These are phyloP conservation scores for Boletus insuetus DNA, from an alignment of 768 basidiomycete genomes.

Conservation along the genomic window DNA sequence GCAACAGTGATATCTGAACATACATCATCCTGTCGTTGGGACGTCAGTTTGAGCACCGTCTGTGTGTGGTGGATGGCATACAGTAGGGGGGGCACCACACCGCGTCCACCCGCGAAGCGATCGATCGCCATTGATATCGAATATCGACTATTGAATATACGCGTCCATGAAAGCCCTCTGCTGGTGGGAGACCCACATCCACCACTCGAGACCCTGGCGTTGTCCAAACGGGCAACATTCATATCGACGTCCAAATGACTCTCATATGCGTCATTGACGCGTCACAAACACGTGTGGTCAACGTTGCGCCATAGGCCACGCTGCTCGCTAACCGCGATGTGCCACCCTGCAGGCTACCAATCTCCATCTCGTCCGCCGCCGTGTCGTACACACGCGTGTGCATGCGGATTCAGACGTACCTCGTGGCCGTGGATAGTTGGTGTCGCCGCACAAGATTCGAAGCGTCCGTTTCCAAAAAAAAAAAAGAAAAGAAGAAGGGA, in stretches of 20 bases:
- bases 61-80: neutral
- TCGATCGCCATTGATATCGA: neutral
- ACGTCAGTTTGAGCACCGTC: neutral
- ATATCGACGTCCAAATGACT: neutral
- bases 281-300: conserved; percentile 19
- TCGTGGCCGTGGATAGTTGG: too few species aligned
- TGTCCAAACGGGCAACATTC: neutral
- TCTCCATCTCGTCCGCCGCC: neutral
- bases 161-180: neutral
- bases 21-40: too few species aligned
- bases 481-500: neutral
- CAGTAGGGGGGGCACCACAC: too few species aligned
- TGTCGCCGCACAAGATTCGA: too few species aligned
- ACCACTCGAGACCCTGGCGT: too few species aligned
- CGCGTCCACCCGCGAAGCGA: neutral
- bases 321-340: too few species aligned
- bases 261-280: neutral
- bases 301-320: conserved; percentile 2
- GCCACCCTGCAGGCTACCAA: neutral
- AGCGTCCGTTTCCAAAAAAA: too few species aligned
- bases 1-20: neutral
- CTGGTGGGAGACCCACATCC: too few species aligned
- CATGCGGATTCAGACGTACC: too few species aligned
- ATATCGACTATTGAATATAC: too few species aligned
- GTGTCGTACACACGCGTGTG: neutral